Conservation (phyloP, 257 asterid genomes). For the Solanum gracilifrons region DNA sequence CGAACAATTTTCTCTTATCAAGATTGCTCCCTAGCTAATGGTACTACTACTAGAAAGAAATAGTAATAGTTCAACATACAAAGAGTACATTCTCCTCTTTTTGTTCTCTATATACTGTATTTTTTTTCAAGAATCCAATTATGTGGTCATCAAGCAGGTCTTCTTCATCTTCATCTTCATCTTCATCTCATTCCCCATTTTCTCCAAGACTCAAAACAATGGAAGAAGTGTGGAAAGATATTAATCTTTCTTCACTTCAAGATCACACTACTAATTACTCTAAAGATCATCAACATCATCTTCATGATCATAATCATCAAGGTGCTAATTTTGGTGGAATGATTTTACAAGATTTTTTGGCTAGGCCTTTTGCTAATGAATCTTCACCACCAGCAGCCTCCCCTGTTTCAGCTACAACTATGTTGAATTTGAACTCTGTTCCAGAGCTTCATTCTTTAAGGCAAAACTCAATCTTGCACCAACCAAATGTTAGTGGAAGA, state of each 20-base stretch:
- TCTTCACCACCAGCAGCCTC: conserved; percentile 9
- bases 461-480: conserved; percentile 4
- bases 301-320: neutral
- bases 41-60: neutral
- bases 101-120: neutral
- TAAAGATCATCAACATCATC: neutral
- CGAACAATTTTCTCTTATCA: neutral
- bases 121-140: neutral
- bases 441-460: conserved; percentile 10
- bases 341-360: conserved; percentile 49
- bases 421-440: conserved; percentile 36
- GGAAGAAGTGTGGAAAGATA: conserved; percentile 76
- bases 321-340: conserved; percentile 11
- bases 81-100: neutral
- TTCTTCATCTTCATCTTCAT: neutral
- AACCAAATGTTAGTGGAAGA: conserved; percentile 2
- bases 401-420: conserved; percentile 16
- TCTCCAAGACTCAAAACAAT: conserved; percentile 22
- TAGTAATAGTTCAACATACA: neutral
- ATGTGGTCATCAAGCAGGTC: neutral
- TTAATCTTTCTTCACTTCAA: conserved; percentile 33
- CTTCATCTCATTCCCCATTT: neutral
- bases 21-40: neutral
- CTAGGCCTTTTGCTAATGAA: conserved; percentile 18
- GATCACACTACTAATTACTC: conserved; percentile 10